phyloP scores from a whole-genome alignment of 2,329 filamentous ascomycete species.

The Penicillium decumbens region DNA sequence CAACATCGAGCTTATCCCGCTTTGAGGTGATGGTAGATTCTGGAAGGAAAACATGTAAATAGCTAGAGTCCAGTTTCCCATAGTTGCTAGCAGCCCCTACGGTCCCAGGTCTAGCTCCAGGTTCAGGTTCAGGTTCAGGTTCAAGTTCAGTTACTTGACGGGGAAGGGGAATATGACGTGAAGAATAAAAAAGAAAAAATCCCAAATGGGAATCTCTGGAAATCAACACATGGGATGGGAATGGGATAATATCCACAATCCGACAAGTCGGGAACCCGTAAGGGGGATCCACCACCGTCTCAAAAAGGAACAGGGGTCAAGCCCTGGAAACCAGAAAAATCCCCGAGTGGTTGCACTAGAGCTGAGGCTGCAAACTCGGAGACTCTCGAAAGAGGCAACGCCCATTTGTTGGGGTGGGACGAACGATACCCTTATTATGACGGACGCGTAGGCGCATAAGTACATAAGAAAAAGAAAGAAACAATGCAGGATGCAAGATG shows the following conservation, averaged over 20 bases:
- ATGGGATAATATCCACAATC: not conserved
- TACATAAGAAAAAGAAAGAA: too few species aligned
- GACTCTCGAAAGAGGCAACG: slow-evolving; percentile 10
- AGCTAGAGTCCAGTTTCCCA: too few species aligned
- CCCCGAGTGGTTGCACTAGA: slow-evolving; percentile 21
- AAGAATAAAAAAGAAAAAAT: not conserved
- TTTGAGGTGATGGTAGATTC: slow-evolving; percentile 4
- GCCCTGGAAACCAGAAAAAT: slow-evolving; percentile 23
- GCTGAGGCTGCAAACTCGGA: slow-evolving; percentile 15
- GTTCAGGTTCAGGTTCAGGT: too few species aligned
- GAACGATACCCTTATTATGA: not conserved
- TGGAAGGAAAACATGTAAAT: slow-evolving; percentile 3
- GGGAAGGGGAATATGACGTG: too few species aligned
- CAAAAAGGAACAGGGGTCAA: slow-evolving; percentile 13
- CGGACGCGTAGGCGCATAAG: too few species aligned
- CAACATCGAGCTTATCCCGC: slow-evolving; percentile 8
- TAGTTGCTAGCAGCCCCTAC: too few species aligned
- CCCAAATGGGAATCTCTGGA: slow-evolving; percentile 5
- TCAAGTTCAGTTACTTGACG: too few species aligned
- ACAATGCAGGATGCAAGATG: not conserved
- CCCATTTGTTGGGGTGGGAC: slow-evolving; percentile 8
- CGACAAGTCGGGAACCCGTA: slow-evolving; percentile 14
- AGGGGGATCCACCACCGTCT: slow-evolving; percentile 13
- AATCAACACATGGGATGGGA: slow-evolving; percentile 5
- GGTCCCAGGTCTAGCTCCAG: too few species aligned